These are phyloP conservation scores for Trichothecium roseum DNA, from an alignment of 2,329 filamentous ascomycete species.

Conservation along the genomic window DNA sequence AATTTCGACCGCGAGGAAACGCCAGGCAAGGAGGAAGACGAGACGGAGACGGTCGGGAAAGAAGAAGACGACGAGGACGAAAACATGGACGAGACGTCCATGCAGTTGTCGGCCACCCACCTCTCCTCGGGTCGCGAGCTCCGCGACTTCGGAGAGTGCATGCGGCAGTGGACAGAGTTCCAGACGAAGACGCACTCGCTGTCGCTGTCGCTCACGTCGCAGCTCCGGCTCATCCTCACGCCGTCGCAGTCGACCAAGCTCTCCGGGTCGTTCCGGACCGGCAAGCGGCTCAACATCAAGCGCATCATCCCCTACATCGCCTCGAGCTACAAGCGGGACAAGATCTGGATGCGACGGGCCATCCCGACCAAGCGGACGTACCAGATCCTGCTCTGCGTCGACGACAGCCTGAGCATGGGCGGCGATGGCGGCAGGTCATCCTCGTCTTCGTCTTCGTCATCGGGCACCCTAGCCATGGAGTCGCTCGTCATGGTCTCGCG, in stretches of 20 bases:
- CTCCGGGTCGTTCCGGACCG: constrained; percentile 90
- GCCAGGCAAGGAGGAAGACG: constrained; percentile 20
- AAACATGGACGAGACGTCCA: constrained; percentile 40
- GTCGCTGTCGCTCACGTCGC: constrained; percentile 82
- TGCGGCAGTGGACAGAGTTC: constrained; percentile 74
- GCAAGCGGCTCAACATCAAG: constrained; percentile 98
- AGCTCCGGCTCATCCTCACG: constrained; percentile 88
- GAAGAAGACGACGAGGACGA: constrained; percentile 38
- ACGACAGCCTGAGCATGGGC: constrained; percentile 91
- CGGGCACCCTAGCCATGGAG: constrained; percentile 77
- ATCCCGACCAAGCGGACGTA: constrained; percentile 90
- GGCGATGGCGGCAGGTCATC: too few species aligned
- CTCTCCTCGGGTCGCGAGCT: constrained; percentile 38
- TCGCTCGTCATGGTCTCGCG: constrained; percentile 87
- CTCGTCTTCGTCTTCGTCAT: too few species aligned
- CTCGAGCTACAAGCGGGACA: constrained; percentile 96
- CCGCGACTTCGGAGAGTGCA: constrained; percentile 43
- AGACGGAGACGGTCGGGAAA: constrained; percentile 29
- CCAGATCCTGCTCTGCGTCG: constrained; percentile 94
- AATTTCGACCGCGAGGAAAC: constrained; percentile 44
- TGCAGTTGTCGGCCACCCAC: constrained; percentile 64
- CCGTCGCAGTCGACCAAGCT: constrained; percentile 94
- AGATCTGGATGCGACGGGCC: constrained; percentile 97
- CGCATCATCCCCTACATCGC: constrained; percentile 99
- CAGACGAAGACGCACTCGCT: constrained; percentile 77